Base-by-base conservation (phyloP, 345 rosid genomes). In the Nasturtium officinale region DNA sequence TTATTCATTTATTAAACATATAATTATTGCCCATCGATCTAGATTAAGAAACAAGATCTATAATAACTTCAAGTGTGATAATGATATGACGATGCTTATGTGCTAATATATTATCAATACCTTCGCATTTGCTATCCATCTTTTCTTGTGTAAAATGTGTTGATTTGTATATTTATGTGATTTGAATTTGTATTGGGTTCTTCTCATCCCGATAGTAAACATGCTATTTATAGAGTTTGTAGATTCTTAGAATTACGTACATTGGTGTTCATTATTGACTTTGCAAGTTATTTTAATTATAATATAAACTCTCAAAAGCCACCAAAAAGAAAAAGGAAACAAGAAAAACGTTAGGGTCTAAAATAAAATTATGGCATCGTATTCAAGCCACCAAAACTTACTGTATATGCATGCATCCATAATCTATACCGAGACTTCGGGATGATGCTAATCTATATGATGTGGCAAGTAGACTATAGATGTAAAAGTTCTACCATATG, bases 51-150 rank as follows among this genome's bases (percentile, higher is more conserved):
- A 33, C 37, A 33, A 33, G 37, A 33, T 33, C 37, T 33, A n/a
- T 33, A 33, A 33, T 33, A 8, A 33, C 10, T 7, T 33, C 37
- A 33, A 33, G 35, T 30, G 37, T 33, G 37, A 33, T 33, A 33
- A 33, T 33, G 2, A 23, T 23, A 23, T 8, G 8, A 33, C 10
- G 13, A 37, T 37, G 13, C 13, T 37, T 37, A 37, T 37, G 13
- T 37, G 5, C 42, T 37, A 0, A 37, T 37, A 10, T 37, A 37
- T 37, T 37, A 37, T 3, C 13, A 10, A 3, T 37, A 69, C 66
- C 74, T 70, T 70, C 74, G 26, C 66, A 70, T 5, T 23, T 70
- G 58, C 42, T 59, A 47, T 48, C 26, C 74, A 70, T 70, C 16
- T 58, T 16, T 47, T 26, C 16, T 43, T 20, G 32, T 30, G 21